Base-by-base conservation (phyloP, 306 rosid genomes). In the Heteromeles arbutifolia region DNA sequence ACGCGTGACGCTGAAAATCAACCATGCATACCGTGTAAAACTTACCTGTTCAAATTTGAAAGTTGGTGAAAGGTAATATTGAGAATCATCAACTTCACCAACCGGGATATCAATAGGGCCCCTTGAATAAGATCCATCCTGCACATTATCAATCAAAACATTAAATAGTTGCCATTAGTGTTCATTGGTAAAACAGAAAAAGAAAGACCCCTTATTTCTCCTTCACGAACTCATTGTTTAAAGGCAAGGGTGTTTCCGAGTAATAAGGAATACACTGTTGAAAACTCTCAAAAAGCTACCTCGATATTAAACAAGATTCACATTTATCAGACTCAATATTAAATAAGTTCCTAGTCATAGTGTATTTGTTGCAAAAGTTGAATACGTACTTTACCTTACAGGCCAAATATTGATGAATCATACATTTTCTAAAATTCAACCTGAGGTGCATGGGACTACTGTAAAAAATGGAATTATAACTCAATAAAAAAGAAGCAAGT, bases 71-170 rank as follows among this genome's bases (percentile, higher is more conserved):
- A 90, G 24, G 78, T 84, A 90, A 84, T 92, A 87, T 17, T 82
- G 70, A 17, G 93, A 75, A 53, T 89, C 96, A 84, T 86, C 91
- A 58, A 45, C 74, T 66, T 87, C 91, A 59, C 86, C 85, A 62
- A 89, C 82, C 0, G 90, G 92, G 81, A 95, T 92, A 74, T 86
- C 87, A 65, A 90, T 6, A 65, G 97, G 97, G 72, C 98, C 98
- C 77, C 97, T 86, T 41, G 98, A 90, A 80, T 92, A 95, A 77
- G 98, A 95, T 19, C 98, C 98, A 67, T 95, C 98, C 97, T 95
- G 89, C 82, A 83, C 75, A 80, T 72, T 18, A 76, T 29, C 31
- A 70, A 72, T 39, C 67, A 29, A 26, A 59, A 32, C 17, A 34
- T 24, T 22, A 56, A 21, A 11, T 43, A 32, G 48, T 71, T 34